Percentiles rank a stretch among this genome's conserved stretches.
Conservation (phyloP, 2,329 filamentous ascomycete species). For the Phyllosticta citribraziliensis region DNA sequence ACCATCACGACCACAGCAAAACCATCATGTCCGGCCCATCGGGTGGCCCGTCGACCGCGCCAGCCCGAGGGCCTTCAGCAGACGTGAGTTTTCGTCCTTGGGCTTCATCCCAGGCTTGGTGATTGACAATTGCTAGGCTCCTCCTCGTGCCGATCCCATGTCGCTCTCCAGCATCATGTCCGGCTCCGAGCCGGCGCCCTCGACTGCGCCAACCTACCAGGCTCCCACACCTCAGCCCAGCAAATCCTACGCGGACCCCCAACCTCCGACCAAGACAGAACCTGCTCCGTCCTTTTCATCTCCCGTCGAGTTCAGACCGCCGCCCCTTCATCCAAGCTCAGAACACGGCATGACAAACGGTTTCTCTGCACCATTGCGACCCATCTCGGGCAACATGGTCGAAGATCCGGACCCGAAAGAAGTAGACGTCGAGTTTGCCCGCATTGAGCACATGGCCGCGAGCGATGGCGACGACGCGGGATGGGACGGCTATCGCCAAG, state of each 20-base stretch:
- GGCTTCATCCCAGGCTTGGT: constrained; percentile 16
- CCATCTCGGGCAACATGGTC: background rate
- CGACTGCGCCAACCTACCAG: constrained; percentile 23
- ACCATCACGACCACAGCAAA: constrained; percentile 18
- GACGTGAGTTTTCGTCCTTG: constrained; percentile 19
- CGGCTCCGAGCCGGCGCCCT: constrained; percentile 56
- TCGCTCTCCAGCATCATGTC: constrained; percentile 93
- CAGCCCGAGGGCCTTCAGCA: constrained; percentile 23
- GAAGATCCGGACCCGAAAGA: constrained; percentile 45
- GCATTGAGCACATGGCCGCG: constrained; percentile 46
- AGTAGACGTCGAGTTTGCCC: constrained; percentile 56
- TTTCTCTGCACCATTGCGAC: constrained; percentile 2
- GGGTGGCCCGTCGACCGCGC: constrained; percentile 20
- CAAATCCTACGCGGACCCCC: background rate
- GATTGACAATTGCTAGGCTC: constrained; percentile 43
- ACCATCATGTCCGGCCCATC: constrained; percentile 23
- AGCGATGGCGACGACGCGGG: constrained; percentile 47
- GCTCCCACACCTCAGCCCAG: constrained; percentile 1
- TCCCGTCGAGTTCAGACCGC: background rate
- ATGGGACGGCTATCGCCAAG: constrained; percentile 43
- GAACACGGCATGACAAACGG: constrained; percentile 4
- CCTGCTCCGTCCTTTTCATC: background rate
- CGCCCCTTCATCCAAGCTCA: background rate
- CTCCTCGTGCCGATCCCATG: constrained; percentile 76
- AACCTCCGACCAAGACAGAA: background rate